Base-by-base conservation (phyloP, 768 basidiomycete species). In the Mycena chlorophos region DNA sequence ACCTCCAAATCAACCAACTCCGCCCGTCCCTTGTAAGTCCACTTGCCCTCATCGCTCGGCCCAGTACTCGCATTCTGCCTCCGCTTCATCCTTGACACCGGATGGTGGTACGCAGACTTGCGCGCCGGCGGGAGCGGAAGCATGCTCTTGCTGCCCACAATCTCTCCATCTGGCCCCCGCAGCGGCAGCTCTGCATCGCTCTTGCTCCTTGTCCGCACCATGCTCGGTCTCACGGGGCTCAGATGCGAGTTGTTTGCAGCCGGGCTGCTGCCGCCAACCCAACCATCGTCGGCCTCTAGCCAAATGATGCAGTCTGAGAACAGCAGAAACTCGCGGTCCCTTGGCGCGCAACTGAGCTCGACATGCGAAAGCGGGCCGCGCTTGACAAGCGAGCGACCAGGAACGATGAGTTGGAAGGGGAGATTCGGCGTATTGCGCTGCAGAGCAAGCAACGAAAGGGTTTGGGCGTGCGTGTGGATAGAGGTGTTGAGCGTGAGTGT, bases 261-360 rank as follows among this genome's bases (percentile, higher is more conserved):
- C 34, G 22, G n/a, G 39, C 23, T 54, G 16, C 25, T 50, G 25
- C 39, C 49, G 19, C 52, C 19, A 10, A 34, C 67, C 76, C 75
- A 75, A 34, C 58, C 60, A 37, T 66, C 61, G 50, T 70, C 75
- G 25, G 62, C 66, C 45, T 82, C 83, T 20, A 93, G 76, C 89
- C 90, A 92, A 30, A 94, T 63, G 29, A 95, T 70, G 60, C 85
- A 85, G 69, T 95, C 93, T 14, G 86, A 88, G 67, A 94, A 91
- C 1, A 95, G 78, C 10, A 94, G 73, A 66, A 94, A 89, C 59
- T 89, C 87, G 30, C 87, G 78, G 55, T 82, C 78, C 49, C 81
- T 68, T 14, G 82, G 76, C 40, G 71, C 68, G 3, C 76, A 78
- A 58, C 79, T 79, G 23, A 73, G 70, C 65, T 84, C 84, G 48